phyloP scores from a whole-genome alignment of 225 moss, liverwort and hornwort species.

The Polytrichum commune region DNA sequence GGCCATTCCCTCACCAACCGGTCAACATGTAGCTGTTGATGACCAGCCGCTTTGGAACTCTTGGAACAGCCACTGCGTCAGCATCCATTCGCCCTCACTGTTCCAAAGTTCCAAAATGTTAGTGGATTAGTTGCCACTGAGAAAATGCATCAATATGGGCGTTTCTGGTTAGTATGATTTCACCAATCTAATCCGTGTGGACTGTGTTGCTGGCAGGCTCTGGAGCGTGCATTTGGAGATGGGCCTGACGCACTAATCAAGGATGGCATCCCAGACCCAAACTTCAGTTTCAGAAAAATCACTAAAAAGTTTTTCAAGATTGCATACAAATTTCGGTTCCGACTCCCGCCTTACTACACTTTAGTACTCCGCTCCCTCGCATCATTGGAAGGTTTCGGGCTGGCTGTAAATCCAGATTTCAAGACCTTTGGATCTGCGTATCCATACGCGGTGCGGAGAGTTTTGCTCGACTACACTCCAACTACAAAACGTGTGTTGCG shows the following conservation, averaged over 20 bases:
- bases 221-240: constrained; percentile 86
- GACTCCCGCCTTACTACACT: constrained; percentile 84
- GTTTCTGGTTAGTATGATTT: too few species aligned
- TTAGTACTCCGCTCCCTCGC: constrained; percentile 85
- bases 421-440: constrained; percentile 89
- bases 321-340: constrained; percentile 88
- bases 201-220: constrained; percentile 41
- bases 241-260: constrained; percentile 79
- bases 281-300: constrained; percentile 84
- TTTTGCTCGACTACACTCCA: constrained; percentile 66
- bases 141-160: too few species aligned
- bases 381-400: constrained; percentile 87
- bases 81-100: too few species aligned
- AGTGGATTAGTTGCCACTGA: too few species aligned
- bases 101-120: too few species aligned
- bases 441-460: constrained; percentile 77
- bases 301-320: constrained; percentile 84
- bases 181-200: not conserved
- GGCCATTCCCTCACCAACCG: too few species aligned
- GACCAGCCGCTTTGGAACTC: too few species aligned
- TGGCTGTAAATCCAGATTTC: constrained; percentile 78
- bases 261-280: constrained; percentile 71
- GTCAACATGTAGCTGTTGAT: too few species aligned
- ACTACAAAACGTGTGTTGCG: constrained; percentile 68
- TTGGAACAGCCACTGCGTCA: too few species aligned